These are phyloP conservation scores for Lentinula lateritia DNA, from an alignment of 768 basidiomycete genomes.

Conservation along the genomic window DNA sequence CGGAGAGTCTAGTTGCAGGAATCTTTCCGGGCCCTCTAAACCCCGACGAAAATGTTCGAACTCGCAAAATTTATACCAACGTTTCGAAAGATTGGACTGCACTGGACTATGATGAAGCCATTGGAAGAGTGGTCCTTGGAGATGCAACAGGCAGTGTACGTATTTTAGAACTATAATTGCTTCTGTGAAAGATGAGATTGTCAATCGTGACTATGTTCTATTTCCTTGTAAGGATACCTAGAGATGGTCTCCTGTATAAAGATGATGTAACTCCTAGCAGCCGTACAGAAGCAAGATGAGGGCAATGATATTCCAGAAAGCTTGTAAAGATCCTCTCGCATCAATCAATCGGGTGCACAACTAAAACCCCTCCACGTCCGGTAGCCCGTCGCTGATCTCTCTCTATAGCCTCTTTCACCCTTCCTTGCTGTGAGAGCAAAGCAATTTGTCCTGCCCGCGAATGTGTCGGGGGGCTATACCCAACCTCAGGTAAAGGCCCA, in stretches of 20 bases:
- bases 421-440: not conserved
- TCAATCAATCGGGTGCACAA: not conserved
- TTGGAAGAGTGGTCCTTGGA: conserved; percentile 48
- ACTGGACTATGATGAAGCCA: conserved; percentile 56
- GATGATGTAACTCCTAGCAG: too few species aligned
- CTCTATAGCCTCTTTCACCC: not conserved
- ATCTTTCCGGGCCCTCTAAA: conserved; percentile 46
- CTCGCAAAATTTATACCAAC: conserved; percentile 26
- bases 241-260: too few species aligned
- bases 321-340: too few species aligned
- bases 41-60: conserved; percentile 17
- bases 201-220: too few species aligned
- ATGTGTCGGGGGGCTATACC: conserved; percentile 2
- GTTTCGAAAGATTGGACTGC: conserved; percentile 44
- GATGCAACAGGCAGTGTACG: conserved; percentile 42
- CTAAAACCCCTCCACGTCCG: not conserved
- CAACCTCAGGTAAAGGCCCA: not conserved
- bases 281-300: too few species aligned
- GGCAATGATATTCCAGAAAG: too few species aligned
- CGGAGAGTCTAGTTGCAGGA: conserved; percentile 40
- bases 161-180: conserved; percentile 23
- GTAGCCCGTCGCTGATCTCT: conserved; percentile 2
- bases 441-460: conserved; percentile 1
- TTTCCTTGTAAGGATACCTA: too few species aligned
- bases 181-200: not conserved